Base-by-base conservation (phyloP, 345 rosid genomes). In the Anacardium occidentale region DNA sequence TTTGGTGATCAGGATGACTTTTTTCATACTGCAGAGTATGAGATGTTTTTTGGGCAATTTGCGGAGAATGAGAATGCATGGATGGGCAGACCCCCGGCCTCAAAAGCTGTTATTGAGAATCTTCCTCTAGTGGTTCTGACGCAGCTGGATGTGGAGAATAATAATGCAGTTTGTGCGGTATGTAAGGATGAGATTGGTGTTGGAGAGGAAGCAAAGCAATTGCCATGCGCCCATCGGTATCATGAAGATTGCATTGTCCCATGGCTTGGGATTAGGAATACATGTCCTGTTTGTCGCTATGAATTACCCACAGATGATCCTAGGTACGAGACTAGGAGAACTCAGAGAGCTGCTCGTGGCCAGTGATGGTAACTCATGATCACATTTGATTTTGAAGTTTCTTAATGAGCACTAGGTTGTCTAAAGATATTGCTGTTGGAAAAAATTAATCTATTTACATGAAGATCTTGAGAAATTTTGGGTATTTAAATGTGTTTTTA, bases 181-280 rank as follows among this genome's bases (percentile, higher is more conserved):
- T 94, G 98, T 61, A 92, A 86, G 86, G 97, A 94, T 66, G 97
- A 89, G 5, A 68, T 92, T 69, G 62, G 58, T 64, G 77, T 79
- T 25, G 89, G 89, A 45, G 92, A 90, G 80, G 81, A 75, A 65
- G 91, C 78, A n/a, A 87, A 80, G 74, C 89, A 75, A 85, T 83
- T 94, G 78, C 98, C 98, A 15, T 92, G 97, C 76, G 64, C 70
- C 50, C 98, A 94, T 78, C 63, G 81, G 74, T 94, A 89, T 78
- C 98, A 94, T 75, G 88, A 88, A 22, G 90, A 90, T 5, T 94
- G 98, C 80, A 94, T 94, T 57, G n/a, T 89, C 22, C 94, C 91
- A 6, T 94, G 98, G 98, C 84, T 94, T 47, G 75, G 78, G 56
- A 88, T 92, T n/a, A 86, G 95, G 84, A 94, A 90, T 69, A 89